Evolutionary conservation across 2,329 filamentous ascomycete genomes (phyloP).

Genomic region (Graphiopsis chlorocephala): DNA sequence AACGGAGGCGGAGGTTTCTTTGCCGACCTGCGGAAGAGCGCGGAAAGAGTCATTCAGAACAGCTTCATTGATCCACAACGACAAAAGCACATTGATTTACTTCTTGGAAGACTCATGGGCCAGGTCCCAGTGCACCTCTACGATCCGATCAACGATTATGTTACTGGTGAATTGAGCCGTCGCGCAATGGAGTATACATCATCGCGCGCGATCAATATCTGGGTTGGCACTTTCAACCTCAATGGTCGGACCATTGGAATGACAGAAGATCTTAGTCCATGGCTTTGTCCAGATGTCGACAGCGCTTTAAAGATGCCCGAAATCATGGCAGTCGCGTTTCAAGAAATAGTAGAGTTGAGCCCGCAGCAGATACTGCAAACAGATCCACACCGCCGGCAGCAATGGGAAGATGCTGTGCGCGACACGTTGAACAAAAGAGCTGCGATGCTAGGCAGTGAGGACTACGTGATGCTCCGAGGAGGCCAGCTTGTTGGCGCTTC

Average conservation of each 20-base stretch:
- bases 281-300: constrained; percentile 71
- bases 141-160: constrained; percentile 91
- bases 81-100: constrained; percentile 91
- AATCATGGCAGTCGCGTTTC: constrained; percentile 87
- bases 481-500: constrained; percentile 94
- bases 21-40: constrained; percentile 93
- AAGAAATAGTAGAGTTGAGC: constrained; percentile 96
- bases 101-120: constrained; percentile 82
- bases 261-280: constrained; percentile 74
- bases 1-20: constrained; percentile 90
- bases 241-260: constrained; percentile 82
- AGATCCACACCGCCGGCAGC: constrained; percentile 77
- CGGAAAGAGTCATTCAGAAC: constrained; percentile 92
- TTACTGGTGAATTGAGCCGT: constrained; percentile 71
- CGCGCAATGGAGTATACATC: constrained; percentile 70
- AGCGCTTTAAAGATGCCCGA: constrained; percentile 65
- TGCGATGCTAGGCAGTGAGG: constrained; percentile 62
- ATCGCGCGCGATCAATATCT: constrained; percentile 71
- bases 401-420: constrained; percentile 83
- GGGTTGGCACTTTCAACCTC: constrained; percentile 88
- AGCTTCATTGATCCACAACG: constrained; percentile 92
- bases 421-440: constrained; percentile 72
- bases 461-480: constrained; percentile 85
- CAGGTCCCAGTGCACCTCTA: constrained; percentile 82
- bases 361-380: constrained; percentile 99